Evolutionary conservation across 1,284 basidiomycete species (phyloP).

Genomic region (Cutaneotrichosporon daszewskae): DNA sequence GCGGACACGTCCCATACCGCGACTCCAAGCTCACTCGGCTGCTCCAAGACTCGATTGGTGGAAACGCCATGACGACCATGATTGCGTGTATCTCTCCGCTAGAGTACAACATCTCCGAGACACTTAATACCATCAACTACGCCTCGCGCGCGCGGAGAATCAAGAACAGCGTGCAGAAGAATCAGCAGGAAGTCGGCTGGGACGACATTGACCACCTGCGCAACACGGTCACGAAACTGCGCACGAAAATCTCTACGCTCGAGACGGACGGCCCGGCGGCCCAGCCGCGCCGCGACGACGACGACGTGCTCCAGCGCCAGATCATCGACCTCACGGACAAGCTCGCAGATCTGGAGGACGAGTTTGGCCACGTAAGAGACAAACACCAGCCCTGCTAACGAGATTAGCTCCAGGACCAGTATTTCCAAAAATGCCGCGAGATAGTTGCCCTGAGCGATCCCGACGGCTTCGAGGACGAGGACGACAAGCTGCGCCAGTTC

Average conservation of each 20-base stretch:
- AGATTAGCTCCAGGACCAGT: constrained; percentile 38
- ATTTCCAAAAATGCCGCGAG: constrained; percentile 41
- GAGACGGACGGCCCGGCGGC: constrained; percentile 54
- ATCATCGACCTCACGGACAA: constrained; percentile 15
- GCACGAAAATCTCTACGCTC: constrained; percentile 58
- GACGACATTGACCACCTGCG: constrained; percentile 86
- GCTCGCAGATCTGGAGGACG: constrained; percentile 35
- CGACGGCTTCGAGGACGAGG: constrained; percentile 18
- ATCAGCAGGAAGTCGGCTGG: constrained; percentile 96
- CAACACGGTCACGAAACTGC: constrained; percentile 74
- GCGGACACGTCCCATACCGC: constrained; percentile 82
- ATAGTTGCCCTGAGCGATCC: constrained; percentile 31
- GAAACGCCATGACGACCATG: constrained; percentile 97
- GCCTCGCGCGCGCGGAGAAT: constrained; percentile 96
- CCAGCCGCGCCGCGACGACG: constrained; percentile 50
- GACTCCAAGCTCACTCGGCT: constrained; percentile 92
- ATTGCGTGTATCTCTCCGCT: constrained; percentile 90
- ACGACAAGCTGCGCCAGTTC: constrained; percentile 56
- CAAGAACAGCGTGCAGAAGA: constrained; percentile 87
- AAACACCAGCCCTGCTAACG: constrained; percentile 1
- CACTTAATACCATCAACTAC: constrained; percentile 95
- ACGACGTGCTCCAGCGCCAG: constrained; percentile 65
- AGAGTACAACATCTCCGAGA: constrained; percentile 92
- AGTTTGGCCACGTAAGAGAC: constrained; percentile 36
- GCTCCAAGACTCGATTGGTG: constrained; percentile 96